Percentiles rank a stretch among this genome's conserved stretches.
phyloP scores from a whole-genome alignment of 108 stramenopile species.

The Thalassiosira profunda region DNA sequence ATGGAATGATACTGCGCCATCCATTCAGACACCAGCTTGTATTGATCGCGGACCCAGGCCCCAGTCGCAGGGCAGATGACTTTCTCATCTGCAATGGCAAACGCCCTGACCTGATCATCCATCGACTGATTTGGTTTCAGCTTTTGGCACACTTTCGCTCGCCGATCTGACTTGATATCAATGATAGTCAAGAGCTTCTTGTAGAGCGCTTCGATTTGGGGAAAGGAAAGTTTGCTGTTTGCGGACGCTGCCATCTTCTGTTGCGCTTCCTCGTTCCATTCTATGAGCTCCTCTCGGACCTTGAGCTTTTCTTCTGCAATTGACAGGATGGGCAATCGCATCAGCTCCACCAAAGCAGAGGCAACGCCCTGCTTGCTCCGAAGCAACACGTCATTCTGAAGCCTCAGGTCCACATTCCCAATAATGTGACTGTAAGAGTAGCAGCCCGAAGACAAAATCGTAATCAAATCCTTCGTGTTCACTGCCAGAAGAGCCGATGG shows the following conservation, averaged over 20 bases:
- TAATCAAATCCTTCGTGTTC: conserved; percentile 42
- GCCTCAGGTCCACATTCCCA: conserved; percentile 5
- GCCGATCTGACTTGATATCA: conserved; percentile 34
- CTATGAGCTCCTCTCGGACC: conserved; percentile 55
- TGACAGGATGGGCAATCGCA: conserved; percentile 54
- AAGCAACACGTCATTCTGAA: conserved; percentile 15
- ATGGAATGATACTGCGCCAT: conserved; percentile 21
- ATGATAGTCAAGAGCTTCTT: conserved; percentile 30
- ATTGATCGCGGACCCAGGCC: conserved; percentile 44
- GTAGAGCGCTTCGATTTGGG: conserved; percentile 34
- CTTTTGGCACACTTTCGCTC: conserved; percentile 33
- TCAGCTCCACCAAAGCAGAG: conserved; percentile 42
- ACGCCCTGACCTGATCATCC: conserved; percentile 56
- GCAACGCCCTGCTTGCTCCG: conserved; percentile 33
- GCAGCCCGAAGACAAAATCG: conserved; percentile 34
- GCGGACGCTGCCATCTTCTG: conserved; percentile 4
- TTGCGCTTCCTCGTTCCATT: conserved; percentile 53
- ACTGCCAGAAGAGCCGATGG: conserved; percentile 27
- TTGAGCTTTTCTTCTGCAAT: conserved; percentile 70
- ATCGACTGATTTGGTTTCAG: conserved; percentile 33
- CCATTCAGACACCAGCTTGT: conserved; percentile 27
- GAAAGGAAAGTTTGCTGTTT: conserved; percentile 21
- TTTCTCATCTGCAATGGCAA: conserved; percentile 49
- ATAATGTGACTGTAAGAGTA: conserved; percentile 47
- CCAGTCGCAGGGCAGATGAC: conserved; percentile 34